Evolutionary conservation across 768 basidiomycete species (phyloP).

Genomic region (Tephrocybe sp.): DNA sequence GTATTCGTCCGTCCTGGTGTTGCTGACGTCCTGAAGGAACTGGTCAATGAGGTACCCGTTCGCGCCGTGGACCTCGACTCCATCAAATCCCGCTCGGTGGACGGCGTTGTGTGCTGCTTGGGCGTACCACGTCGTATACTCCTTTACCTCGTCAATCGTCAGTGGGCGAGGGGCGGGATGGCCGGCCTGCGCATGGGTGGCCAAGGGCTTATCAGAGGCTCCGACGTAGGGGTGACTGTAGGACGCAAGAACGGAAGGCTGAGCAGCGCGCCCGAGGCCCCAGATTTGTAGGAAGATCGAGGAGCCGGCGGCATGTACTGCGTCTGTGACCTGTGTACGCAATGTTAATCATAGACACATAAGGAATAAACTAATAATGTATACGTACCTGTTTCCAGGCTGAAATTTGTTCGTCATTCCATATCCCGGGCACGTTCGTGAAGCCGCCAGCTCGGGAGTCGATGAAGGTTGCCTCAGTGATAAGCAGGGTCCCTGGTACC

Average conservation of each 20-base stretch:
- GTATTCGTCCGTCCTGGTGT: slow-evolving; percentile 63
- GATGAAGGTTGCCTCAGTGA: no score
- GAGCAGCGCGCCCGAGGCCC: slow-evolving; percentile 49
- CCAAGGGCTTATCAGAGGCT: slow-evolving; percentile 26
- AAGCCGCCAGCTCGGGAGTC: no score
- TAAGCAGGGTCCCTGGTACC: no score
- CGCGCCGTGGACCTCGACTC: slow-evolving; percentile 44
- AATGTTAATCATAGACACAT: no score
- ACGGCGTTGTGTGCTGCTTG: slow-evolving; percentile 56
- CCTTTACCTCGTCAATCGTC: slow-evolving; percentile 45
- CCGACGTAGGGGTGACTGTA: slow-evolving; percentile 29
- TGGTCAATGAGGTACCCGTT: slow-evolving; percentile 58
- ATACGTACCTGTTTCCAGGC: no score
- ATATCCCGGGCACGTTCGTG: no score
- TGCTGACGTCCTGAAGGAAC: slow-evolving; percentile 56
- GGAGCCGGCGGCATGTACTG: slow-evolving; percentile 50
- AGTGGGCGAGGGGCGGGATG: slow-evolving; percentile 37
- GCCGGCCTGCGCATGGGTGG: slow-evolving; percentile 10
- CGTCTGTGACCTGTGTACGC: slow-evolving; percentile 17
- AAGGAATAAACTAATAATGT: no score
- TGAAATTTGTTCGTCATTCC: no score
- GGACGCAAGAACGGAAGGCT: slow-evolving; percentile 29
- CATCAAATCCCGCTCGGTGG: slow-evolving; percentile 55
- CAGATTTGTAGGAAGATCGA: slow-evolving; percentile 57
- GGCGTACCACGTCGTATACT: slow-evolving; percentile 48